Conservation (phyloP, 2,329 filamentous ascomycete species). For the Sclerotinia nivalis region DNA sequence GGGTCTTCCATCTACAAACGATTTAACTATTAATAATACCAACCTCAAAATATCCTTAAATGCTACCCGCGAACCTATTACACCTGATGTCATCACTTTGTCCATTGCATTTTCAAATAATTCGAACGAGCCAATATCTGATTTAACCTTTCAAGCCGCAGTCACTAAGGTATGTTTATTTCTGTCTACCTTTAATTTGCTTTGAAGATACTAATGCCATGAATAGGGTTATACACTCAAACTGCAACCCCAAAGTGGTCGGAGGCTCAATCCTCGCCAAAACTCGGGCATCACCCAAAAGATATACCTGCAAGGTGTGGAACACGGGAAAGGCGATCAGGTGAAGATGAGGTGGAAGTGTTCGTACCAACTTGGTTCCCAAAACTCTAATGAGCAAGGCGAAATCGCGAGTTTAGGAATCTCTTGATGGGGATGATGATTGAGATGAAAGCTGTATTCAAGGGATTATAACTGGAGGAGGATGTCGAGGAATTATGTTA, state of each 20-base stretch:
- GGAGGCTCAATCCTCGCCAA: slow-evolving; percentile 69
- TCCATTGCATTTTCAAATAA: slow-evolving; percentile 83
- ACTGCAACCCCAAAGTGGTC: slow-evolving; percentile 82
- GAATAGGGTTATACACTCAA: slow-evolving; percentile 74
- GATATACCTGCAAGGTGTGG: slow-evolving; percentile 75
- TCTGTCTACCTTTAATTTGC: slow-evolving; percentile 21
- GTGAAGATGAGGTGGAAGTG: slow-evolving; percentile 90
- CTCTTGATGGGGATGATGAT: slow-evolving; percentile 48
- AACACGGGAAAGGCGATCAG: slow-evolving; percentile 67
- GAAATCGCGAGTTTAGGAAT: slow-evolving; percentile 80
- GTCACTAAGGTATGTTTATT: slow-evolving; percentile 75
- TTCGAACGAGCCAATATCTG: slow-evolving; percentile 67
- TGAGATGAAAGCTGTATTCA: neutral
- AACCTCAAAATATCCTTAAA: slow-evolving; percentile 72
- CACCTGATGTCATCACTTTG: slow-evolving; percentile 59
- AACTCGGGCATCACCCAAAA: slow-evolving; percentile 76
- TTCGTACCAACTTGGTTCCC: slow-evolving; percentile 70
- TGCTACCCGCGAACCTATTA: slow-evolving; percentile 56
- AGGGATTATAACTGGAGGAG: neutral
- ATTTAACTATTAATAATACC: slow-evolving; percentile 67
- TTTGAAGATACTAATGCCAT: slow-evolving; percentile 27
- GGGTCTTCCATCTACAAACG: slow-evolving; percentile 50
- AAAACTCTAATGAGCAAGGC: slow-evolving; percentile 75
- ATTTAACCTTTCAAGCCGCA: slow-evolving; percentile 87
- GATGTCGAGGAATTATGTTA: slow-evolving; percentile 1